These are phyloP conservation scores for Starmera caribaea DNA, from an alignment of 805 yeast genomes.

Conservation along the genomic window DNA sequence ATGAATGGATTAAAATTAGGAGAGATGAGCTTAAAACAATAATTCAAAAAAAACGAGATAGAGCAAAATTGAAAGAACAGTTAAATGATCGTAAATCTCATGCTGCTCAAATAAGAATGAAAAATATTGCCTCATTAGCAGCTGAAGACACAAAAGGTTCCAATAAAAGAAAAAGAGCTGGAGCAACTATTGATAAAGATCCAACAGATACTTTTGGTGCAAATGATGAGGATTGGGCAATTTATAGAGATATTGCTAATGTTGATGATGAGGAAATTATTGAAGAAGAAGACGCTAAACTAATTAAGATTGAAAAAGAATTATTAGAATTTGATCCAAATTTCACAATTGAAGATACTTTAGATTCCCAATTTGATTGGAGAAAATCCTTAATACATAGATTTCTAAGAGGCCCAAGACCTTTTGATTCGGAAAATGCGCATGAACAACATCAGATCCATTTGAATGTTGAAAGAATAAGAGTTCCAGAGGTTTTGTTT, in stretches of 20 bases:
- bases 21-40: slow-evolving; percentile 48
- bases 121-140: slow-evolving; percentile 79
- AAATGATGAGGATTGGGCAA: slow-evolving; percentile 91
- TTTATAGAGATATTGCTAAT: slow-evolving; percentile 73
- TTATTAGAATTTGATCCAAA: slow-evolving; percentile 76
- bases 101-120: slow-evolving; percentile 91
- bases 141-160: slow-evolving; percentile 40
- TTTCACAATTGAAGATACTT: slow-evolving; percentile 78
- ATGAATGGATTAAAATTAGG: slow-evolving; percentile 72
- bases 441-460: slow-evolving; percentile 88
- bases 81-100: slow-evolving; percentile 81
- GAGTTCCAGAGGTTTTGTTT: slow-evolving; percentile 86
- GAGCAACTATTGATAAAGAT: slow-evolving; percentile 74
- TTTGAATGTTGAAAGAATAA: slow-evolving; percentile 79
- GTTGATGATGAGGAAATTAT: slow-evolving; percentile 72
- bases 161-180: slow-evolving; percentile 40
- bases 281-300: slow-evolving; percentile 58
- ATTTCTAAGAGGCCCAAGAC: slow-evolving; percentile 85
- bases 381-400: slow-evolving; percentile 67
- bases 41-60: slow-evolving; percentile 56
- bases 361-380: slow-evolving; percentile 81
- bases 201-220: slow-evolving; percentile 94
- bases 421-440: slow-evolving; percentile 71
- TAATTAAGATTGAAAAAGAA: slow-evolving; percentile 60
- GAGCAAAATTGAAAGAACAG: slow-evolving; percentile 62